These are phyloP conservation scores for Botryotinia convoluta DNA, from an alignment of 2,329 filamentous ascomycete species.

Conservation along the genomic window DNA sequence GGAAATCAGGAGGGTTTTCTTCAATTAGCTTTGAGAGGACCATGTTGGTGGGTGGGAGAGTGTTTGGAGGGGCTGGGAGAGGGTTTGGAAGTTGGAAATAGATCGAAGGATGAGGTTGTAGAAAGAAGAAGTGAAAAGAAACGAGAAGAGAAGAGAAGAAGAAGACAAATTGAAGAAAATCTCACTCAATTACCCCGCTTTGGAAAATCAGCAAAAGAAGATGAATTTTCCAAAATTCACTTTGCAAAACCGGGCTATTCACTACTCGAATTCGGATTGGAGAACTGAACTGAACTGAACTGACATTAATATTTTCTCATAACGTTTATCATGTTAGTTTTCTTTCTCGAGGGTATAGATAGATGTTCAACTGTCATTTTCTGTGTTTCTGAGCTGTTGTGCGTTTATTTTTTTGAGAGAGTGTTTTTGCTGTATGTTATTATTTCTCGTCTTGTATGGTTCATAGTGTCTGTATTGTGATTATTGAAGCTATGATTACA, in stretches of 20 bases:
- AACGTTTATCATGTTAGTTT: background rate
- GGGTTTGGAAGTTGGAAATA: background rate
- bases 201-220: background rate
- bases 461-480: background rate
- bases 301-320: background rate
- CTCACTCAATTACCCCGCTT: background rate
- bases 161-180: background rate
- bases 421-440: too few relatives aligned
- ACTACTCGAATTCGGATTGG: background rate
- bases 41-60: background rate
- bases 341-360: too few relatives aligned
- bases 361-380: too few relatives aligned
- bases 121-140: background rate
- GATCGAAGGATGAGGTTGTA: background rate
- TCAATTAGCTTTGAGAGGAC: background rate
- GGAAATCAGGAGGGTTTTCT: background rate
- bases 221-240: background rate
- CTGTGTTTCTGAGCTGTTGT: background rate
- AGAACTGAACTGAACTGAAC: background rate
- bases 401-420: accelerated
- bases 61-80: too few relatives aligned
- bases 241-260: background rate
- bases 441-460: background rate
- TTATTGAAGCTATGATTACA: background rate
- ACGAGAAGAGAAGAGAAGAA: background rate